Evolutionary conservation across 2,329 filamentous ascomycete species (phyloP).

Genomic region (Hypoxylon sp.): DNA sequence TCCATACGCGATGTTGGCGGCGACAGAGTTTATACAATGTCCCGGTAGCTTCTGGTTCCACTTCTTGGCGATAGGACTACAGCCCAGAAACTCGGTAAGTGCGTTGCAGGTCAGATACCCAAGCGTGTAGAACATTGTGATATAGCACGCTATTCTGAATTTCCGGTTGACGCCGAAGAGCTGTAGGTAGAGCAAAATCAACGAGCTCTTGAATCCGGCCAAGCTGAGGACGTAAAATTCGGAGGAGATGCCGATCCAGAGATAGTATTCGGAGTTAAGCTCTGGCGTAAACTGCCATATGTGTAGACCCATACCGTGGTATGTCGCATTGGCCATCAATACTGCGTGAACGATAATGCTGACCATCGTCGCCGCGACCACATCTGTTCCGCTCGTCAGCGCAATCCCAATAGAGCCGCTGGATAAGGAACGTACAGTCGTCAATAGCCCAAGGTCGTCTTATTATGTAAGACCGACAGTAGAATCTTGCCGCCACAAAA

Average conservation of each 20-base stretch:
- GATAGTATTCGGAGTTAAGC: slow-evolving; percentile 52
- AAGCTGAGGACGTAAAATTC: slow-evolving; percentile 52
- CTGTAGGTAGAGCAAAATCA: slow-evolving; percentile 52
- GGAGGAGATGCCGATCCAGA: slow-evolving; percentile 53
- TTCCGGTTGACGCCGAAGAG: slow-evolving; percentile 50
- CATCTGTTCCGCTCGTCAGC: slow-evolving; percentile 45
- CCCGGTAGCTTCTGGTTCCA: slow-evolving; percentile 48
- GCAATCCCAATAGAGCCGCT: not conserved
- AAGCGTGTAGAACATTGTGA: slow-evolving; percentile 59
- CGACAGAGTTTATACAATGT: slow-evolving; percentile 49
- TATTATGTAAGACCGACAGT: slow-evolving; percentile 47
- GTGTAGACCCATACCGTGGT: slow-evolving; percentile 53
- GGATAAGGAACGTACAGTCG: slow-evolving; percentile 49
- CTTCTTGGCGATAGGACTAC: slow-evolving; percentile 51
- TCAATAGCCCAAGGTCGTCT: slow-evolving; percentile 45
- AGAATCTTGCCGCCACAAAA: slow-evolving; percentile 51
- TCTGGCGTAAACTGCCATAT: slow-evolving; percentile 53
- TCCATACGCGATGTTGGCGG: slow-evolving; percentile 51
- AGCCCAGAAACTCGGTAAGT: slow-evolving; percentile 56
- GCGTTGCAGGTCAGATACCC: slow-evolving; percentile 74
- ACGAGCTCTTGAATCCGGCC: slow-evolving; percentile 52
- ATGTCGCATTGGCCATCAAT: slow-evolving; percentile 51
- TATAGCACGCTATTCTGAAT: slow-evolving; percentile 51
- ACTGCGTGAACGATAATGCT: slow-evolving; percentile 48
- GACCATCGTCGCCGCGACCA: slow-evolving; percentile 51